A percentile compares a stretch with the other conserved stretches of the same genome.
Evolutionary conservation across 2,329 filamentous ascomycete species (phyloP).

Genomic region (Botrytis paeoniae): DNA sequence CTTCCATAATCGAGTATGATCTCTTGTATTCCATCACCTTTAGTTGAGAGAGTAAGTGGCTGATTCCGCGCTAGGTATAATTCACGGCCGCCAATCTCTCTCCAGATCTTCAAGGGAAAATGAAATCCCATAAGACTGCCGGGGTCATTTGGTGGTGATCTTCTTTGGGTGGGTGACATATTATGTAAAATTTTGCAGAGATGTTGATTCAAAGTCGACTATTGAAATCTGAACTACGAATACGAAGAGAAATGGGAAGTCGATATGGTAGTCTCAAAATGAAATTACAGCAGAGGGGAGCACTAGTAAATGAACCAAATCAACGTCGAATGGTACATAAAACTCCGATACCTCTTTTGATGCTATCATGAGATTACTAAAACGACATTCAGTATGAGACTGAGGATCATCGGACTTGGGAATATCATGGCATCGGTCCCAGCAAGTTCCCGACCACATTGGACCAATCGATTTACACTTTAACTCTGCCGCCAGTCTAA

Average conservation of each 20-base stretch:
- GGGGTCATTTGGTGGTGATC: neutral
- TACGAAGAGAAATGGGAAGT: neutral
- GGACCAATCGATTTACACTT: neutral
- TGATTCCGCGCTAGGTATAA: neutral
- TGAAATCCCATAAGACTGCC: conserved; percentile 5
- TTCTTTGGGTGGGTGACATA: neutral
- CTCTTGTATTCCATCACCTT: conserved; percentile 20
- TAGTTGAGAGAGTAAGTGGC: conserved; percentile 17
- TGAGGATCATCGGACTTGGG: neutral
- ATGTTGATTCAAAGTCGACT: neutral
- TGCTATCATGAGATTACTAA: neutral
- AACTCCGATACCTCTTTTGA: neutral
- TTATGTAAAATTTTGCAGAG: neutral
- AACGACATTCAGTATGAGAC: neutral
- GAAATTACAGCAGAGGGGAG: neutral
- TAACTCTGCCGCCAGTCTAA: neutral
- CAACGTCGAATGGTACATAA: neutral
- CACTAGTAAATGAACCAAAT: neutral
- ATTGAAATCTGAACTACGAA: neutral
- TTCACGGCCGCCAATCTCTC: conserved; percentile 6
- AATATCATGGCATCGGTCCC: neutral
- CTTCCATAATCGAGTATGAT: conserved; percentile 28
- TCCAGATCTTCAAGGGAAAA: conserved; percentile 6
- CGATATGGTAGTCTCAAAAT: neutral
- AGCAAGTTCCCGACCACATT: neutral